Conservation (phyloP, 805 yeast genomes). For the Brettanomyces bruxellensis region DNA sequence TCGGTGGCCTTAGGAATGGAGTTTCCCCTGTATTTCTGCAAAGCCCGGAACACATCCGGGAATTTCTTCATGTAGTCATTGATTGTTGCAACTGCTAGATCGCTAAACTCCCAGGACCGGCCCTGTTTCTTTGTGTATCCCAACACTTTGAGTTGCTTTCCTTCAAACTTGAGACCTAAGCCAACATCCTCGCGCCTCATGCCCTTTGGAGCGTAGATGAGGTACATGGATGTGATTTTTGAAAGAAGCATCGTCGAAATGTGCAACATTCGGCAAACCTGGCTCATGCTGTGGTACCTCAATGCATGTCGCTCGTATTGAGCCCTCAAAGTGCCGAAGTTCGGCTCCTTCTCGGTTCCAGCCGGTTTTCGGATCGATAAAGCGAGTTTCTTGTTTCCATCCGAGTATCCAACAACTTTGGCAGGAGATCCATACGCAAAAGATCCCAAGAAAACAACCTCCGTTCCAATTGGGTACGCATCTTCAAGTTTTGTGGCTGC, state of each 20-base stretch:
- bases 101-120: conserved; percentile 77
- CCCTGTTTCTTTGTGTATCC: conserved; percentile 70
- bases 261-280: conserved; percentile 48
- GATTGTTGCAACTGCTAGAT: conserved; percentile 59
- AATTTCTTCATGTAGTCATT: conserved; percentile 52
- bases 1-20: conserved; percentile 30
- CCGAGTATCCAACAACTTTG: conserved; percentile 48
- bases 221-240: conserved; percentile 63
- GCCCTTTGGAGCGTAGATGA: conserved; percentile 46
- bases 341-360: conserved; percentile 43
- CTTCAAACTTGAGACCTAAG: conserved; percentile 74
- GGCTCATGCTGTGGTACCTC: conserved; percentile 56
- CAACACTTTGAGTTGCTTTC: conserved; percentile 68
- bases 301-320: conserved; percentile 45
- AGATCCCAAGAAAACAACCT: conserved; percentile 74
- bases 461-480: conserved; percentile 69
- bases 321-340: conserved; percentile 54
- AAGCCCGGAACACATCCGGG: conserved; percentile 44
- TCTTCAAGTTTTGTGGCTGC: conserved; percentile 70
- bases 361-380: conserved; percentile 45
- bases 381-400: conserved; percentile 26
- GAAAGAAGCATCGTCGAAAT: conserved; percentile 63
- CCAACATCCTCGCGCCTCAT: conserved; percentile 59
- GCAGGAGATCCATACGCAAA: conserved; percentile 84
- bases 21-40: conserved; percentile 16